Conservation (phyloP, 768 basidiomycete genomes). For the Russula abietina region DNA sequence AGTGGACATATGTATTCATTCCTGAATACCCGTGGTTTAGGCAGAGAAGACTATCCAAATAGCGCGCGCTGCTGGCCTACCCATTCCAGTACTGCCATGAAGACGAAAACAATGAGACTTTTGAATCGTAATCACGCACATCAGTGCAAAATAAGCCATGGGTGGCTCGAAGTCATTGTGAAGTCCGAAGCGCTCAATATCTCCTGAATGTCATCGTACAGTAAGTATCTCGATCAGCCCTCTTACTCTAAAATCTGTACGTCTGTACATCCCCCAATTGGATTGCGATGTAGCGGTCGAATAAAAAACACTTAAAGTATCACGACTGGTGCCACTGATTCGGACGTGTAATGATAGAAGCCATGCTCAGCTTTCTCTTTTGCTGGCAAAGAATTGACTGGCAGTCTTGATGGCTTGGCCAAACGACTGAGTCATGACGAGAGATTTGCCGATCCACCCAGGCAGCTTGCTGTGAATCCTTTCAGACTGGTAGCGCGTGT, state of each 20-base stretch:
- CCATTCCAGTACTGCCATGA: conserved; percentile 13
- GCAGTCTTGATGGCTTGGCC: conserved; percentile 21
- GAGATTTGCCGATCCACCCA: conserved; percentile 68
- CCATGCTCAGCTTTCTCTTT: conserved; percentile 1
- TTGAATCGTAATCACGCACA: too few relatives aligned
- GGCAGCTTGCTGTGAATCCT: conserved; percentile 79
- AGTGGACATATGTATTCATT: neutral
- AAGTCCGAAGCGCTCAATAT: too few relatives aligned
- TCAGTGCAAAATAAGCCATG: too few relatives aligned
- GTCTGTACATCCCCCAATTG: neutral
- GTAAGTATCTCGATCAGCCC: neutral
- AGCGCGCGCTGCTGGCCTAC: conserved; percentile 19
- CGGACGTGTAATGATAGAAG: neutral
- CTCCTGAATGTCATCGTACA: neutral
- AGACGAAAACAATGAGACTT: neutral
- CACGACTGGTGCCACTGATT: neutral
- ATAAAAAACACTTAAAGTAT: neutral
- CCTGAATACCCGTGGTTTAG: neutral
- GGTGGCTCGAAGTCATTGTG: too few relatives aligned
- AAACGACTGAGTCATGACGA: conserved; percentile 16
- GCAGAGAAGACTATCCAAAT: conserved; percentile 20
- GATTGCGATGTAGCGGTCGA: neutral
- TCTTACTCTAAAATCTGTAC: neutral
- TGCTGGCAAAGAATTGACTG: conserved; percentile 19
- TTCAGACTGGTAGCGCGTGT: conserved; percentile 67